Percentiles rank a stretch among this genome's conserved stretches.
These are phyloP conservation scores for Urtica urens DNA, from an alignment of 306 rosid species.

Conservation along the genomic window DNA sequence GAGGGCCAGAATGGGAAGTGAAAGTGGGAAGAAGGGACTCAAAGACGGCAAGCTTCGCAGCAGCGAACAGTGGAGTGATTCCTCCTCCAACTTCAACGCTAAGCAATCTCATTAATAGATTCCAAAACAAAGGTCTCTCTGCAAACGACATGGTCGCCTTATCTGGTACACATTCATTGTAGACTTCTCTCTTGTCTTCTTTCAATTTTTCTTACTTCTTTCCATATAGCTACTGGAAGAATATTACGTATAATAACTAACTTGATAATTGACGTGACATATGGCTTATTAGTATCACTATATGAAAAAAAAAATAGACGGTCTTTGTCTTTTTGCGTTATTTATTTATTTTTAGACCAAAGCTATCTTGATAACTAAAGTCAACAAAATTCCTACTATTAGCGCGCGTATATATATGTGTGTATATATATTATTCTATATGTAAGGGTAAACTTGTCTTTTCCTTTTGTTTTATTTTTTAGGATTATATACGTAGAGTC, in stretches of 20 bases:
- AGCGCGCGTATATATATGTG: too few species aligned
- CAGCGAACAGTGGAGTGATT: slow-evolving; percentile 45
- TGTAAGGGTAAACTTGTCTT: too few species aligned
- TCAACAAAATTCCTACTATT: too few species aligned
- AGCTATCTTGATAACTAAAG: background rate
- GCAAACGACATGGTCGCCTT: slow-evolving; percentile 63
- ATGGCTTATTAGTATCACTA: too few species aligned
- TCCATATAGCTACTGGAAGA: too few species aligned
- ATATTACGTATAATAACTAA: too few species aligned
- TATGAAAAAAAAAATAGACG: too few species aligned
- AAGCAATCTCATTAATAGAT: slow-evolving; percentile 28
- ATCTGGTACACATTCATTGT: slow-evolving; percentile 39
- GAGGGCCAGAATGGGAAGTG: slow-evolving; percentile 76
- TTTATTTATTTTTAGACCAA: background rate
- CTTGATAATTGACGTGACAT: too few species aligned
- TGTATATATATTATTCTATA: too few species aligned
- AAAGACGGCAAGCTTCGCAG: slow-evolving; percentile 40
- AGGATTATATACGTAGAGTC: too few species aligned
- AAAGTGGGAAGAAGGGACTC: slow-evolving; percentile 88
- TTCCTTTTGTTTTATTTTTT: too few species aligned
- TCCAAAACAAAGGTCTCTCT: slow-evolving; percentile 45
- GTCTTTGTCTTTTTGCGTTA: too few species aligned
- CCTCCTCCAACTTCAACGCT: slow-evolving; percentile 49
- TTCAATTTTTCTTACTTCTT: background rate
- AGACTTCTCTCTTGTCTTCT: background rate